A percentile compares a stretch with the other conserved stretches of the same genome.
Conservation (phyloP, 2,329 filamentous ascomycete species). For the Colletotrichum cuscutae region DNA sequence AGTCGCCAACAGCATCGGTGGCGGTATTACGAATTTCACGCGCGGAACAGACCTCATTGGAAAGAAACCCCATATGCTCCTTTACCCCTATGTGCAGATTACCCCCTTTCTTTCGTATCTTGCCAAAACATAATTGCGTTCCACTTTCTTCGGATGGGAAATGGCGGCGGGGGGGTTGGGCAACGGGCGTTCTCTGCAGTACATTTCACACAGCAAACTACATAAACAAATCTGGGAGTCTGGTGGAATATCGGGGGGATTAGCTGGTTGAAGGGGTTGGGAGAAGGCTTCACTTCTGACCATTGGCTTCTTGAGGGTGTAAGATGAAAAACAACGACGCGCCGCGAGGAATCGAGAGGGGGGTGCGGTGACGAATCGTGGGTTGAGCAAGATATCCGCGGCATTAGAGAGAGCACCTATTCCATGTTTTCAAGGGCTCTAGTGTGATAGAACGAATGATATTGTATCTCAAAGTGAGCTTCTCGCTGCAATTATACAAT, state of each 20-base stretch:
- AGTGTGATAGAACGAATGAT: neutral
- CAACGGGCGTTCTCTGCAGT: conserved; percentile 28
- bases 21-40: conserved; percentile 29
- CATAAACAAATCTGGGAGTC: neutral
- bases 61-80: conserved; percentile 19
- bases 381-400: neutral
- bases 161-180: neutral
- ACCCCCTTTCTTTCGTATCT: conserved; percentile 17
- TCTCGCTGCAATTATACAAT: neutral
- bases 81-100: conserved; percentile 22
- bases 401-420: neutral
- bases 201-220: conserved; percentile 21
- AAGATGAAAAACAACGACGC: conserved; percentile 4
- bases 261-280: neutral
- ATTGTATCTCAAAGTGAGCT: neutral
- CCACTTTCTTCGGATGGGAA: neutral
- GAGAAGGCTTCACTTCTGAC: neutral
- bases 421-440: neutral
- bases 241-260: neutral
- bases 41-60: conserved; percentile 14
- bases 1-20: conserved; percentile 3
- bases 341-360: neutral
- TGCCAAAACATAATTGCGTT: conserved; percentile 30
- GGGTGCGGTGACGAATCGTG: neutral
- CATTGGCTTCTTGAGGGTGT: conserved; percentile 3